Conservation (phyloP, 768 basidiomycete species). For the Naganishia randhawae region DNA sequence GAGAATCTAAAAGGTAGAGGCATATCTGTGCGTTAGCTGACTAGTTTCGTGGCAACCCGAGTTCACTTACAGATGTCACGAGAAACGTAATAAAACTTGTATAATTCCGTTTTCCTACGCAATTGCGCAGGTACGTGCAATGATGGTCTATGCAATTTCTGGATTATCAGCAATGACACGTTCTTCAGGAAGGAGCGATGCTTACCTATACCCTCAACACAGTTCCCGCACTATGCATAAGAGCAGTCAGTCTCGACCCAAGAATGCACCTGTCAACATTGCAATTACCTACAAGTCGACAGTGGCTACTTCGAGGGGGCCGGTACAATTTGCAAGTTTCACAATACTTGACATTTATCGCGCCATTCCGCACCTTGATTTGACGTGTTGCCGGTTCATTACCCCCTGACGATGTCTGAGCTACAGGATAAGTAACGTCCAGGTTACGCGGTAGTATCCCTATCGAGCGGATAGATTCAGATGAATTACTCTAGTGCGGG, state of each 20-base stretch:
- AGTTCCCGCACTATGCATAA: constrained; percentile 78
- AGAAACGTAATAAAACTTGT: constrained; percentile 85
- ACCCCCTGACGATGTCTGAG: constrained; percentile 57
- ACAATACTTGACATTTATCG: constrained; percentile 89
- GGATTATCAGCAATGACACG: background rate
- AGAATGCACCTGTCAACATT: background rate
- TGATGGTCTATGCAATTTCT: constrained; percentile 42
- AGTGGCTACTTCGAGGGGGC: constrained; percentile 90
- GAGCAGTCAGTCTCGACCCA: constrained; percentile 5
- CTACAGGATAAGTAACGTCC: constrained; percentile 79
- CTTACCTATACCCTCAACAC: constrained; percentile 73
- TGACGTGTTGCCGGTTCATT: constrained; percentile 73
- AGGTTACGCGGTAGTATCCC: constrained; percentile 85
- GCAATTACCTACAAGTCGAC: constrained; percentile 68
- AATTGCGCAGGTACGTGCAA: constrained; percentile 71
- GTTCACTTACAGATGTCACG: constrained; percentile 63
- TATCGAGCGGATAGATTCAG: constrained; percentile 52
- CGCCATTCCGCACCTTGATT: constrained; percentile 72
- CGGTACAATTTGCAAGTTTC: constrained; percentile 88
- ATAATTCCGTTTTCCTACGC: constrained; percentile 91
- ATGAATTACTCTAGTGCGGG: background rate
- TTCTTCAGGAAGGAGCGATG: background rate
- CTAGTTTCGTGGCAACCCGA: background rate
- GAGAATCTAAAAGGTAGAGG: constrained; percentile 57
- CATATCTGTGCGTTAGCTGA: background rate